Conservation (phyloP, 495 filamentous ascomycete genomes). For the Penicillium riverlandense region DNA sequence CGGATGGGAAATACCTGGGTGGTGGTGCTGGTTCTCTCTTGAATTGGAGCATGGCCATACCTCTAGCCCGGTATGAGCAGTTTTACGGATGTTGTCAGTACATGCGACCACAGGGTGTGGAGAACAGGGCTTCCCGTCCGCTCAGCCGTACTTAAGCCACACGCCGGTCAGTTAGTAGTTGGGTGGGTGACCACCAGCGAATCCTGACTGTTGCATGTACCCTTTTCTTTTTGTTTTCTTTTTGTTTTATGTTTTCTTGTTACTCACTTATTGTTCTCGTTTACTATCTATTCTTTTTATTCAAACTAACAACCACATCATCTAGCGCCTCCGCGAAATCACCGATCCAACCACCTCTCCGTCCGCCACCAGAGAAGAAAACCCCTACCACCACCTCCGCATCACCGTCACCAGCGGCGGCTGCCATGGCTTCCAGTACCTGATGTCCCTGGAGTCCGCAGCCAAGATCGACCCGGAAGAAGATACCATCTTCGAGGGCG, state of each 20-base stretch:
- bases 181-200: constrained; percentile 46
- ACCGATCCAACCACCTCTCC: constrained; percentile 37
- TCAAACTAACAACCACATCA: constrained; percentile 40
- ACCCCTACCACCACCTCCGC: constrained; percentile 77
- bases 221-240: constrained; percentile 13
- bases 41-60: no score
- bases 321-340: constrained; percentile 67
- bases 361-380: constrained; percentile 54
- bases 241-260: constrained; percentile 6
- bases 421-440: constrained; percentile 96
- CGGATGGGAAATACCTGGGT: neutral
- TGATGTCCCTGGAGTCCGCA: constrained; percentile 72
- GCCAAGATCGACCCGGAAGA: constrained; percentile 58
- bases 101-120: constrained; percentile 47
- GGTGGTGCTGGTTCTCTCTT: no score
- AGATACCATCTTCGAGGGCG: constrained; percentile 58
- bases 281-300: no score
- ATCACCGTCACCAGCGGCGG: constrained; percentile 88
- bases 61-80: constrained; percentile 6
- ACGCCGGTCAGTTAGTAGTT: constrained; percentile 44
- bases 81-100: constrained; percentile 6
- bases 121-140: constrained; percentile 44
- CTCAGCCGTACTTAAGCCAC: constrained; percentile 46
- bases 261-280: neutral
- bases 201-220: constrained; percentile 45